Percentiles rank a stretch among this genome's conserved stretches.
Conservation (phyloP, 2,329 filamentous ascomycete genomes). For the Sclerotinia subarctica region DNA sequence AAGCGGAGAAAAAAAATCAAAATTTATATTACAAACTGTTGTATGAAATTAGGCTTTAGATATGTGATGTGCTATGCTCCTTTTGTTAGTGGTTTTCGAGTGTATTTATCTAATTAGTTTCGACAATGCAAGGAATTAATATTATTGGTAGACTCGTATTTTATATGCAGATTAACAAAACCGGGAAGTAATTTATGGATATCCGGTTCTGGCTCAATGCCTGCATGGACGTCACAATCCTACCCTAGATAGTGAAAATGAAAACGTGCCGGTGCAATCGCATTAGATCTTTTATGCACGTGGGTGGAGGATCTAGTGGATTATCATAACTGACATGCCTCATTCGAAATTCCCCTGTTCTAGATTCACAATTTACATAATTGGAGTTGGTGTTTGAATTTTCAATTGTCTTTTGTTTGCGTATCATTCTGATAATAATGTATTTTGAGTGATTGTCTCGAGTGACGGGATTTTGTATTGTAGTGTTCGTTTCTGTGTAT, state of each 20-base stretch:
- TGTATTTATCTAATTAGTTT: background rate
- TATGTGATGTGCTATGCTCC: no score
- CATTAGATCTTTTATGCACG: background rate
- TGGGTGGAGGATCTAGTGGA: background rate
- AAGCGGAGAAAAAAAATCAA: background rate
- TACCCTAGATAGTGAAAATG: background rate
- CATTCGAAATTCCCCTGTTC: background rate
- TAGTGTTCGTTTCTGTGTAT: background rate
- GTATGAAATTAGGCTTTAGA: background rate
- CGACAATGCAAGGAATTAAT: background rate
- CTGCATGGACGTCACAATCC: background rate
- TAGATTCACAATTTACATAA: slow-evolving; percentile 11
- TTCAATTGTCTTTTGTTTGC: background rate
- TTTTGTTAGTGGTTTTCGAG: no score
- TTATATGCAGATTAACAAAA: background rate
- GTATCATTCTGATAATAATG: background rate
- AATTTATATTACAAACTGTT: background rate
- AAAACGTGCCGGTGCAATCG: slow-evolving; percentile 6
- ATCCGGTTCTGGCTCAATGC: background rate
- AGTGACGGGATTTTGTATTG: background rate
- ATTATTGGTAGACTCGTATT: background rate
- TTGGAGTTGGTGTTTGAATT: background rate
- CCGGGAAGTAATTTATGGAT: background rate
- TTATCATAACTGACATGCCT: background rate
- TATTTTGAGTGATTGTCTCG: background rate